Evolutionary conservation across 106 monocot species (phyloP), one percentile per base, ranked within the genome.

Genomic region (Platanthera zijinensis): DNA sequence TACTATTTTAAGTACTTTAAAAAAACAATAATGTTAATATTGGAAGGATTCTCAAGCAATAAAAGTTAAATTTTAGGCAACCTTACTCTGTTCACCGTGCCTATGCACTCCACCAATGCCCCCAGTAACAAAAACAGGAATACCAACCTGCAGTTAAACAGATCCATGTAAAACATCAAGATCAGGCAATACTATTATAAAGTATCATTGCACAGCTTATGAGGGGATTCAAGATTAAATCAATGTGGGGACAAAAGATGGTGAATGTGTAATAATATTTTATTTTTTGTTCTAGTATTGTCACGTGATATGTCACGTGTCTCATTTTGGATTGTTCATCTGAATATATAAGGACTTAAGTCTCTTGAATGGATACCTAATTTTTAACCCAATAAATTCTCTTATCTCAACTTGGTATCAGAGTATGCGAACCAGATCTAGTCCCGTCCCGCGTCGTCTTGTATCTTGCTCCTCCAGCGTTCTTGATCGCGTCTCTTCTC

Each of bases 71-170:
- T 69, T 46, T 46, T 46, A 50, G 50, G 48, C 64, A 12, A 7
- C 69, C 92, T 86, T 90, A 97, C 97, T 94, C 66, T 89, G 77
- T 80, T 97, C 94, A 25, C 91, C 97, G 78, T 97, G 86, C 78
- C 94, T 84, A 75, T 97, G 97, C 51, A 97, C 97, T 28, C 97
- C 97, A 82, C 97, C 97, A 80, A 97, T 89, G 8, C 97, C 97
- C 47, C 97, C 97, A 49, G 97, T 97, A 48, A 94, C 91, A 88
- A 97, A 97, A 57, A 97, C 62, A 19, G 80, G 88, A 82, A 97
- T 97, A 28, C 97, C 97, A 63, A 84, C 89, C 94, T 97, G 84
- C 78, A 88, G 21, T 74, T 49, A 22, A 75, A 48, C 51, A 30
- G 49, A 52, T 63, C 48, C 56, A 50, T 21, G 54, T 3, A 39